These are phyloP conservation scores for Stagonosporopsis chrysanthemi DNA, from an alignment of 2,329 filamentous ascomycete species.

Conservation along the genomic window DNA sequence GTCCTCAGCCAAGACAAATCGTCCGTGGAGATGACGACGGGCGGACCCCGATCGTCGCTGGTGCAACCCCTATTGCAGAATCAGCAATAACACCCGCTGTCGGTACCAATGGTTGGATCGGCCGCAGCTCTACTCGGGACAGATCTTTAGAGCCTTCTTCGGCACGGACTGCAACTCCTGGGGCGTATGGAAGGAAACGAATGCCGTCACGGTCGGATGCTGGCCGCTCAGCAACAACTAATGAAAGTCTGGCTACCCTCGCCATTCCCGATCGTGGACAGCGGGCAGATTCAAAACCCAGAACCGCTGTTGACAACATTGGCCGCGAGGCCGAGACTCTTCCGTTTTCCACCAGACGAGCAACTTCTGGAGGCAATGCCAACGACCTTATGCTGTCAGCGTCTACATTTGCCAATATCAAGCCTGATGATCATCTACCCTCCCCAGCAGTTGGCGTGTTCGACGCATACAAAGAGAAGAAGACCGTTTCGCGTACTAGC, in stretches of 20 bases:
- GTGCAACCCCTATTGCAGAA: constrained; percentile 84
- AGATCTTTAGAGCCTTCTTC: constrained; percentile 55
- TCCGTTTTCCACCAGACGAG: constrained; percentile 45
- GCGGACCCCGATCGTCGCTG: constrained; percentile 77
- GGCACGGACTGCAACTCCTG: constrained; percentile 62
- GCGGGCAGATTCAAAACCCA: constrained; percentile 39
- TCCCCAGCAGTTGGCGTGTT: constrained; percentile 73
- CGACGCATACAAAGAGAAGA: constrained; percentile 67
- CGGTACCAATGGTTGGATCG: constrained; percentile 49
- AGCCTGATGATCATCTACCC: constrained; percentile 58
- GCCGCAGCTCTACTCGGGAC: constrained; percentile 41
- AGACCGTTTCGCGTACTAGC: constrained; percentile 69
- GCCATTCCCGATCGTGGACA: constrained; percentile 47
- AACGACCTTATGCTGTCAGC: constrained; percentile 57
- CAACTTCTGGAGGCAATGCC: constrained; percentile 63
- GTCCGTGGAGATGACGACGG: constrained; percentile 67
- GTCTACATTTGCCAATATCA: constrained; percentile 43
- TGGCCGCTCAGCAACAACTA: constrained; percentile 42
- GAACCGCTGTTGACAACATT: constrained; percentile 49
- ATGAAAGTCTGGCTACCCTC: constrained; percentile 44
- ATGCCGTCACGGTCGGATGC: constrained; percentile 60
- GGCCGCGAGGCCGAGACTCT: constrained; percentile 52
- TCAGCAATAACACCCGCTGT: constrained; percentile 72
- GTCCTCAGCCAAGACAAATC: constrained; percentile 62
- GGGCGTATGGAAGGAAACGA: constrained; percentile 69